These are phyloP conservation scores for Hymenochaete sp. DNA, from an alignment of 1,284 basidiomycete species.

Conservation along the genomic window DNA sequence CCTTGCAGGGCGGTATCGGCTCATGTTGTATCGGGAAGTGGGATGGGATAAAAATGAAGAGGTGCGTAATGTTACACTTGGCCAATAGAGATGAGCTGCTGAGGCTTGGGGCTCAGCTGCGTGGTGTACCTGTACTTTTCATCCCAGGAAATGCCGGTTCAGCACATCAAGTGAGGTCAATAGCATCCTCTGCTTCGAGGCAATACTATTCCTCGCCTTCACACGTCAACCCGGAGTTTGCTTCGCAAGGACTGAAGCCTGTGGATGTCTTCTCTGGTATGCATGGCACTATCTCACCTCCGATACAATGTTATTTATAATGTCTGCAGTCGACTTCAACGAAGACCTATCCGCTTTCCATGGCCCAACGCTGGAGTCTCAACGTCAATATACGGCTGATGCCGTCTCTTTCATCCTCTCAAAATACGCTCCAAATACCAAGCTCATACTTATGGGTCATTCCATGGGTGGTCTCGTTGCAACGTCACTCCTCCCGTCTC, in stretches of 20 bases:
- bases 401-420: constrained; percentile 74
- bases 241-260: constrained; percentile 38
- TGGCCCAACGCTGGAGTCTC: constrained; percentile 78
- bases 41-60: constrained; percentile 62
- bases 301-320: background rate
- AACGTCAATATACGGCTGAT: constrained; percentile 69
- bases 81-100: background rate
- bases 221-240: constrained; percentile 43
- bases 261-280: constrained; percentile 81
- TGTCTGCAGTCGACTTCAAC: constrained; percentile 81
- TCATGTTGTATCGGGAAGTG: constrained; percentile 89
- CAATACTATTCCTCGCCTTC: constrained; percentile 65
- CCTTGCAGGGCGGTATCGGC: constrained; percentile 65
- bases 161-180: constrained; percentile 88
- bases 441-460: constrained; percentile 80
- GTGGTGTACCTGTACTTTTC: constrained; percentile 81
- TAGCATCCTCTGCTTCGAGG: constrained; percentile 81
- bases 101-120: constrained; percentile 29
- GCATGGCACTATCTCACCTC: constrained; percentile 19
- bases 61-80: constrained; percentile 33
- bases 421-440: constrained; percentile 55
- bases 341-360: constrained; percentile 97
- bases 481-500: constrained; percentile 56
- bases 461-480: constrained; percentile 99
- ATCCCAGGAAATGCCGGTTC: constrained; percentile 97